A percentile compares a stretch with the other conserved stretches of the same genome.
Evolutionary conservation across 106 monocot genomes (phyloP).

Genomic region (Platanthera zijinensis): DNA sequence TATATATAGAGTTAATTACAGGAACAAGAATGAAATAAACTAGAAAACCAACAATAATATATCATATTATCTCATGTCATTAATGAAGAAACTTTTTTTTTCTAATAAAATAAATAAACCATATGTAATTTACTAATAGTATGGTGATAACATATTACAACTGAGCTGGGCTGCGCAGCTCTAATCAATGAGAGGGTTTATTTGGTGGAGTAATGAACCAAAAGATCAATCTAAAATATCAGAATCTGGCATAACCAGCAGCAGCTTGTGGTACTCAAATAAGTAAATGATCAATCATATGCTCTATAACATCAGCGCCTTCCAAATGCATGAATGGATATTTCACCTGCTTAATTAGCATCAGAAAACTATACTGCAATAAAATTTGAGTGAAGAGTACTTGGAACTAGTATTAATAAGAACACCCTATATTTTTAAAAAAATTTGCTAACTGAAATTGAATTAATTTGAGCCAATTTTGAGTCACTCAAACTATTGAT

Average conservation of each 20-base stretch:
- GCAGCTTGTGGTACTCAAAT: constrained; percentile 8
- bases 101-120: too few relatives aligned
- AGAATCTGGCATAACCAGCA: not conserved
- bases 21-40: too few relatives aligned
- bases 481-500: not conserved
- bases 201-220: too few relatives aligned
- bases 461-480: not conserved
- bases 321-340: constrained; percentile 54
- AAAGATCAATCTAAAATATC: not conserved
- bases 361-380: not conserved
- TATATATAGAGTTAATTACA: too few relatives aligned
- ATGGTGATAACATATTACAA: too few relatives aligned
- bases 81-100: too few relatives aligned
- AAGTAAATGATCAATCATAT: constrained; percentile 83
- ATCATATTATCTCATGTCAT: too few relatives aligned
- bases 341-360: constrained; percentile 44
- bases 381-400: not conserved
- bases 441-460: not conserved
- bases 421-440: not conserved
- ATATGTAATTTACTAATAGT: too few relatives aligned
- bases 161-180: too few relatives aligned
- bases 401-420: not conserved
- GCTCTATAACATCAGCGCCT: constrained; percentile 89
- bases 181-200: too few relatives aligned
- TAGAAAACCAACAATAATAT: too few relatives aligned